phyloP scores from a whole-genome alignment of 2,329 filamentous ascomycete genomes.

The Grosmannia serpens region DNA sequence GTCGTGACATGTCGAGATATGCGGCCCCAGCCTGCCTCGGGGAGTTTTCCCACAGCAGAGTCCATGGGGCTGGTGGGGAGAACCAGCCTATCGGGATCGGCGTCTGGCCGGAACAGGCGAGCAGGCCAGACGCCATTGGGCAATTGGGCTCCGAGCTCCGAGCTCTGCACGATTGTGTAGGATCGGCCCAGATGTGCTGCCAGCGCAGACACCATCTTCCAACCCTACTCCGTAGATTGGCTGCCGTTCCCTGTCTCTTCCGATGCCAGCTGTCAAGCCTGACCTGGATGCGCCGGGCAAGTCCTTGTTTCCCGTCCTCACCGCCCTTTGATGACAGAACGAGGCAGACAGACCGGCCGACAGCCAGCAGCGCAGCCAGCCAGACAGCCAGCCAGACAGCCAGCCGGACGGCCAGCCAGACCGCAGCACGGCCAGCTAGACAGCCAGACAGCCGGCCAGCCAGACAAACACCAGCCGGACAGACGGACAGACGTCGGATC shows the following conservation, averaged over 20 bases:
- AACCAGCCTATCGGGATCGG: slow-evolving; percentile 1
- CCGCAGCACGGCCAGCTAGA: not conserved
- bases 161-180: slow-evolving; percentile 1
- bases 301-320: not conserved
- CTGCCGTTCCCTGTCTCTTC: not conserved
- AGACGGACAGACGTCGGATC: not conserved
- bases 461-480: no score
- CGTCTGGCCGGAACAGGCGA: not conserved
- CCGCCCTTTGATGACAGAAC: not conserved
- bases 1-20: no score
- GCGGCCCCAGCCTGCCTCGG: not conserved
- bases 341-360: not conserved
- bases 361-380: no score
- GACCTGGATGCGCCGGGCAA: not conserved
- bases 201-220: not conserved
- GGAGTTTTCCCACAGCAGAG: not conserved
- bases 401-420: no score
- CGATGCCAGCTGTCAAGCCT: slow-evolving; percentile 3
- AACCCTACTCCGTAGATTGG: not conserved
- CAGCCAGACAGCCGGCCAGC: no score
- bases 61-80: not conserved
- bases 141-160: not conserved
- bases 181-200: slow-evolving; percentile 5
- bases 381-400: not conserved
- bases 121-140: not conserved